Evolutionary conservation across 305 asterid species (phyloP), one percentile per base, ranked within the genome.

Genomic region (Euphrasia arctica): DNA sequence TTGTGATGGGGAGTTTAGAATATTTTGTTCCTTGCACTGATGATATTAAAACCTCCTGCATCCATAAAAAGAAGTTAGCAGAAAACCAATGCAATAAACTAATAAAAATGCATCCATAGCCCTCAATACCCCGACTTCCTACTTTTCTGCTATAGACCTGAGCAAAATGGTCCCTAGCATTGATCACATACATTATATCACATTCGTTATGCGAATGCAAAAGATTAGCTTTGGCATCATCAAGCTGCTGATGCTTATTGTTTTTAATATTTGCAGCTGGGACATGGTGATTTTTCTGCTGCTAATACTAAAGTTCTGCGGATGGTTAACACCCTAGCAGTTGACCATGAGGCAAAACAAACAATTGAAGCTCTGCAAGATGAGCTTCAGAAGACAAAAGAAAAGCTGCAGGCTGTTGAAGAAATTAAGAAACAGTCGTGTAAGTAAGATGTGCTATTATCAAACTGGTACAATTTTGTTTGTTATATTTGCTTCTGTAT

Each of bases 281-380:
- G 99, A 32, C 99, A 86, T 77, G 99, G 97, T 28, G 96, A 90
- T 76, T 93, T 81, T 86, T 88, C 99, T 70, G 78, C 97, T 60
- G 84, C 95, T 74, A 90, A 73, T 71, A 90, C 99, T 36, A 93
- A 93, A 80, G 95, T 93, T 74, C 74, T 93, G 61, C 91, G 95
- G 68, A 90, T 93, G 99, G 95, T 90, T 68, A 88, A 86, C 78
- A 93, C 96, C 73, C 84, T 93, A 60, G 87, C 88, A 36, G 95
- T 82, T 42, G 99, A 93, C 54, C 83, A 79, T 57, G 99, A 93
- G 84, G 93, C 97, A 67, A 93, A 86, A 74, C 92, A 82, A 78
- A 90, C 97, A 48, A 93, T 93, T 77, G 96, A 93, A 80, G 90
- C 95, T 68, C 83, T 90, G 85, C 96, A 89, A 76, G 84, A 77